A percentile compares a stretch with the other conserved stretches of the same genome.
These are phyloP conservation scores for Colletotrichum chrysophilum DNA, from an alignment of 2,329 filamentous ascomycete species.

Conservation along the genomic window DNA sequence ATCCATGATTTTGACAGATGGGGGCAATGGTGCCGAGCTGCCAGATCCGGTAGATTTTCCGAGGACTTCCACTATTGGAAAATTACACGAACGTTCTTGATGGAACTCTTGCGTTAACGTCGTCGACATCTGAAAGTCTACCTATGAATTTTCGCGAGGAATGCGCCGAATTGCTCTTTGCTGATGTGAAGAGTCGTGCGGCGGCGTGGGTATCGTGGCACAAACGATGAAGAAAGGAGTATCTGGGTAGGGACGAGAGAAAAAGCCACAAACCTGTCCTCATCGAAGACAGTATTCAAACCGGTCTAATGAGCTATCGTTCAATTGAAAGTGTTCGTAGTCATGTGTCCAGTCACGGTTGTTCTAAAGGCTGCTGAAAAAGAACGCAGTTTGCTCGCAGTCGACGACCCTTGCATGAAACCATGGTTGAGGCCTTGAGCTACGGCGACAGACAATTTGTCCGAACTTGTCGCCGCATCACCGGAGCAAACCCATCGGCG, in stretches of 20 bases:
- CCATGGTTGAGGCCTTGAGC: not conserved
- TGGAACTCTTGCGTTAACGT: not conserved
- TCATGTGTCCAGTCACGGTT: not conserved
- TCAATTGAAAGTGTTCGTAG: no score
- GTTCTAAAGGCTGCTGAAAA: not conserved
- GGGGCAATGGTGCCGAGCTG: not conserved
- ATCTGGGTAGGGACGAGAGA: accelerated
- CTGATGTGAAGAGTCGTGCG: not conserved
- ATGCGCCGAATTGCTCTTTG: not conserved
- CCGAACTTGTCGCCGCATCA: accelerated
- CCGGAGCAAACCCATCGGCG: not conserved
- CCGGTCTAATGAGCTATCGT: no score
- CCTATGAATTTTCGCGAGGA: not conserved
- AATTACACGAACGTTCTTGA: not conserved
- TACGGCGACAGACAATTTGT: no score
- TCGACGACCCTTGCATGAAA: not conserved
- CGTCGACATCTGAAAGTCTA: not conserved
- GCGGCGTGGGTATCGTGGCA: not conserved
- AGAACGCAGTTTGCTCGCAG: not conserved
- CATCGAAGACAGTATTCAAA: not conserved
- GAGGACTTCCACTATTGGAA: not conserved
- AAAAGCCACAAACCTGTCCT: accelerated
- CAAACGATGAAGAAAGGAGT: not conserved
- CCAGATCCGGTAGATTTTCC: not conserved
- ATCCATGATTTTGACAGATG: not conserved